These are phyloP conservation scores for Aspergillus sp. DNA, from an alignment of 2,329 filamentous ascomycete species.

Conservation along the genomic window DNA sequence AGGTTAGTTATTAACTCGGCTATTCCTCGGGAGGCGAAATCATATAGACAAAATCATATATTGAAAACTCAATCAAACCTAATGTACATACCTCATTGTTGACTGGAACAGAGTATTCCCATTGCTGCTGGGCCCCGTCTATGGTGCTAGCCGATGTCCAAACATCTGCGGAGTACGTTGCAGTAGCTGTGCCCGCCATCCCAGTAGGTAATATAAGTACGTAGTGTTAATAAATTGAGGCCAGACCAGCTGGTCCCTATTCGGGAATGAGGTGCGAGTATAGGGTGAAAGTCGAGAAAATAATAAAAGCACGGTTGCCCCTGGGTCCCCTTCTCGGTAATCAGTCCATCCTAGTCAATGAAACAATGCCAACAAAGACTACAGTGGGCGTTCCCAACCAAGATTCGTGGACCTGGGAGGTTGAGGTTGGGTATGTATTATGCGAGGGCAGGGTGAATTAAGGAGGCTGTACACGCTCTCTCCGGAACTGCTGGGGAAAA, in stretches of 20 bases:
- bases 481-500: slow-evolving; percentile 2
- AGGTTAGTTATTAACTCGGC: slow-evolving; percentile 1
- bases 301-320: slow-evolving; percentile 17
- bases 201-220: slow-evolving; percentile 20
- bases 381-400: slow-evolving; percentile 7
- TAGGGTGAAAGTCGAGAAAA: slow-evolving; percentile 4
- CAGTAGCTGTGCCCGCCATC: slow-evolving; percentile 45
- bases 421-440: slow-evolving; percentile 7
- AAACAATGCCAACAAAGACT: slow-evolving; percentile 12
- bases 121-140: slow-evolving; percentile 32
- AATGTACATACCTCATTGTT: slow-evolving; percentile 35
- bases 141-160: slow-evolving; percentile 36
- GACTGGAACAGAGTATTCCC: slow-evolving; percentile 41
- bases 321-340: slow-evolving; percentile 16
- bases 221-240: slow-evolving; percentile 19
- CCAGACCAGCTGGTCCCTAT: slow-evolving; percentile 37
- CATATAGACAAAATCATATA: not conserved
- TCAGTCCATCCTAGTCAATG: slow-evolving; percentile 32
- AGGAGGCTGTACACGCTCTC: slow-evolving; percentile 6
- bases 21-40: not conserved
- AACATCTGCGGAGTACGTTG: slow-evolving; percentile 40
- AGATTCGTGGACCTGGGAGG: slow-evolving; percentile 6
- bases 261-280: slow-evolving; percentile 6
- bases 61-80: not conserved
- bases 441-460: slow-evolving; percentile 13